Base-by-base conservation (phyloP, 2,329 filamentous ascomycete genomes). In the Fusarium sp. region DNA sequence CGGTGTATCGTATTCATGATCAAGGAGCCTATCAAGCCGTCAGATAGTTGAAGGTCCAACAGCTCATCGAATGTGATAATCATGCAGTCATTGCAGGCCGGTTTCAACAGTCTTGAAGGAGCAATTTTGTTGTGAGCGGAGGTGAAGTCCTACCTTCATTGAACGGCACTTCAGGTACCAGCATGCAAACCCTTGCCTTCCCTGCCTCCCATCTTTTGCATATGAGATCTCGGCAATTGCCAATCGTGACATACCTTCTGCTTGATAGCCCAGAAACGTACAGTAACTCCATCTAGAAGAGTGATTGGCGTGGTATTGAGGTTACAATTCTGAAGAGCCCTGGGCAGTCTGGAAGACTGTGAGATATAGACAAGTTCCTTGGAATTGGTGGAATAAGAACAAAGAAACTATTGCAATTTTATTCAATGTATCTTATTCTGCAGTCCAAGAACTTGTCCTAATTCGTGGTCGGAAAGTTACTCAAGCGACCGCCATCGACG, bases 391-490 rank as follows among this genome's bases (percentile, higher is more conserved):
- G 10, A 10, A 0, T 1, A 10, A 5, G 2, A 52, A 12, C 0
- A 18, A 10, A 2, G 4, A 14, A 16, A 7, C 14, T 27, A 21
- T 21, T 12, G 5, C 21, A 4, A 3, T 2, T 7, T 25, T 7
- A 35, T 12, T 3, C 4, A 21, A 52, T 19, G 14, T 16, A 21
- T 18, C 19, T 7, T 27, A 7, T 12, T 7, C 9, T 27, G 12
- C 7, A 4, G 16, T 38, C 33, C 10, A 27, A 27, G 14, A 5
- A 1, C 25, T 21, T 27, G n/a, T 8, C n/a, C 41, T 59, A 73
- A 19, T 69, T 73, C 7, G 67, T 45, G 10, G 71, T 58, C 11
- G 71, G 71, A 18, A 73, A 73, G 23, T 71, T 73, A 23, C 35
- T 16, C 25, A 73, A 51, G 9, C 71, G 71, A 19, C 71, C 71